Percentiles rank a stretch among this genome's conserved stretches.
Evolutionary conservation across 2,329 filamentous ascomycete species (phyloP).

Genomic region (Diplocarpon rosae): DNA sequence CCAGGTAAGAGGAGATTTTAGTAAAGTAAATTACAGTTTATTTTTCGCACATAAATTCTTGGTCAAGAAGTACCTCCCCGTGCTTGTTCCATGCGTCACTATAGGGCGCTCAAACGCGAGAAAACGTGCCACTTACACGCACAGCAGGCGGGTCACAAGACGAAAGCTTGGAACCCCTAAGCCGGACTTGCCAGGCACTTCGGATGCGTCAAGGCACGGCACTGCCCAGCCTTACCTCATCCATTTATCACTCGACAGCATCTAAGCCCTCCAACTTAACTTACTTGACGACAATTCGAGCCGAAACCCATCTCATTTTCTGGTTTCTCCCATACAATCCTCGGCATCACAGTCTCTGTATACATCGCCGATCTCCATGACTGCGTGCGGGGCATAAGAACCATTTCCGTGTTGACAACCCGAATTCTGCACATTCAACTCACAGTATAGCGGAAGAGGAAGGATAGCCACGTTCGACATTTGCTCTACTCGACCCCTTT

Average conservation of each 20-base stretch:
- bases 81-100: too few relatives aligned
- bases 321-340: neutral
- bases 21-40: neutral
- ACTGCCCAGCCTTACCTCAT: neutral
- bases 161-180: neutral
- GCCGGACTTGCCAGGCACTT: neutral
- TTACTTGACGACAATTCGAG: neutral
- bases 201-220: slow-evolving; percentile 1
- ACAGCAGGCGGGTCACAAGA: neutral
- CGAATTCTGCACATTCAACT: slow-evolving; percentile 1
- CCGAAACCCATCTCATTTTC: neutral
- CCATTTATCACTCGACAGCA: neutral
- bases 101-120: too few relatives aligned
- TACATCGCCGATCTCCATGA: neutral
- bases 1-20: too few relatives aligned
- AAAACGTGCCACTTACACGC: too few relatives aligned
- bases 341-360: neutral
- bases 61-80: too few relatives aligned
- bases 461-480: slow-evolving; percentile 2
- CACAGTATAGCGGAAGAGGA: slow-evolving; percentile 4
- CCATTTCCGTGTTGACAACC: slow-evolving; percentile 7
- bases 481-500: neutral
- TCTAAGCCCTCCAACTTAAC: neutral
- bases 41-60: neutral
- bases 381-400: neutral